Conservation (phyloP, 805 yeast genomes). For the Candida rishiriensis region DNA sequence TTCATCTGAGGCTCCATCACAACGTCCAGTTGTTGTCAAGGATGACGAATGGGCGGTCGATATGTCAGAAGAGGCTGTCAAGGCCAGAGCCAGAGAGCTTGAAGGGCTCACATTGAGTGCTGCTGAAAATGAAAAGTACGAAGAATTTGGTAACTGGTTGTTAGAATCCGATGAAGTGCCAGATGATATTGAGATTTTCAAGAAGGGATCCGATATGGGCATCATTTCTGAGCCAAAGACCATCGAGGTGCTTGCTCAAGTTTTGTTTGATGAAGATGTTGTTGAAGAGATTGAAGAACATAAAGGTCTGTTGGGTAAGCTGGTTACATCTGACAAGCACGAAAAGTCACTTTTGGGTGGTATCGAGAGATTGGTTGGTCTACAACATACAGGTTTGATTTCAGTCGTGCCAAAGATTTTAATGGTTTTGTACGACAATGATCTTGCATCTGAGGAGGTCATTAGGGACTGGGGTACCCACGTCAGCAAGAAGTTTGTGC, state of each 20-base stretch:
- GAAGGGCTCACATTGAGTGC: constrained; percentile 52
- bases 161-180: constrained; percentile 55
- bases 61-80: constrained; percentile 93
- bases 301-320: constrained; percentile 75
- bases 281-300: constrained; percentile 70
- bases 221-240: constrained; percentile 70
- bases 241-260: constrained; percentile 89
- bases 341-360: constrained; percentile 95
- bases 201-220: constrained; percentile 77
- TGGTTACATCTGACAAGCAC: constrained; percentile 60
- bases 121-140: constrained; percentile 48
- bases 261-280: constrained; percentile 75
- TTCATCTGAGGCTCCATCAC: constrained; percentile 45
- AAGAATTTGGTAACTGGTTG: constrained; percentile 89
- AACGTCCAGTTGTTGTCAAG: constrained; percentile 61
- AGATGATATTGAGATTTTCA: constrained; percentile 85
- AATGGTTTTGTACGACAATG: constrained; percentile 76
- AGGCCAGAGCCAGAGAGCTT: constrained; percentile 83
- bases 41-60: constrained; percentile 98
- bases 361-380: constrained; percentile 86
- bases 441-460: constrained; percentile 78
- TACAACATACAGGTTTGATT: constrained; percentile 66
- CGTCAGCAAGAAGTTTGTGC: constrained; percentile 88
- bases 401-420: constrained; percentile 76
- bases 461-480: constrained; percentile 82